Conservation (phyloP, 1,284 basidiomycete species). For the Inonotus obliquus region DNA sequence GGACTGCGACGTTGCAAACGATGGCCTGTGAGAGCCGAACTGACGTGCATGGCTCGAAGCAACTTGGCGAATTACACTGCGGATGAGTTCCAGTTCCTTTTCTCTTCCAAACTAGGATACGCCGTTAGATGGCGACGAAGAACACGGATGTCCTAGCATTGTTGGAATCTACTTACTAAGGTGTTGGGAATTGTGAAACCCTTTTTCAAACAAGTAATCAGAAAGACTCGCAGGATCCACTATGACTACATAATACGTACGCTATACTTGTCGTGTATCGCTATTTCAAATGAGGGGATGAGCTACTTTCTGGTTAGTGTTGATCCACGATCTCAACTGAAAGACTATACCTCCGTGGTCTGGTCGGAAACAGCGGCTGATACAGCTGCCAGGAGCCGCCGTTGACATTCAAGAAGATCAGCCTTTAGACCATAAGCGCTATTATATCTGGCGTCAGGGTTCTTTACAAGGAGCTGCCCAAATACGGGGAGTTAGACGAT, state of each 20-base stretch:
- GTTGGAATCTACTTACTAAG: conserved; percentile 37
- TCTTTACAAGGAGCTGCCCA: conserved; percentile 55
- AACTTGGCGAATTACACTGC: conserved; percentile 59
- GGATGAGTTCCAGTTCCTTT: conserved; percentile 59
- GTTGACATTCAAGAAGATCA: conserved; percentile 63
- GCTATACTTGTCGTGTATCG: conserved; percentile 55
- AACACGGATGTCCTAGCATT: background rate
- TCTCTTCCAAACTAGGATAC: conserved; percentile 57
- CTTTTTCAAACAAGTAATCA: conserved; percentile 28
- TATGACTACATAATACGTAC: conserved; percentile 33
- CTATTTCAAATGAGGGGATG: conserved; percentile 63
- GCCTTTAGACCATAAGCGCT: conserved; percentile 62
- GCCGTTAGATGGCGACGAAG: background rate
- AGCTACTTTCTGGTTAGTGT: conserved; percentile 35
- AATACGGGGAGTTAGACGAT: conserved; percentile 8
- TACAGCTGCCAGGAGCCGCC: conserved; percentile 52
- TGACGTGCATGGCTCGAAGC: conserved; percentile 58
- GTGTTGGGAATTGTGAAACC: conserved; percentile 65
- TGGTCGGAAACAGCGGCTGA: conserved; percentile 50
- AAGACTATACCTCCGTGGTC: conserved; percentile 44
- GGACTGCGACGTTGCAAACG: conserved; percentile 35
- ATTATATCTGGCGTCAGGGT: conserved; percentile 61
- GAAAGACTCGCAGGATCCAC: background rate
- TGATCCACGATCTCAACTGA: conserved; percentile 10
- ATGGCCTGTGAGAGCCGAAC: conserved; percentile 39